Conservation (phyloP, 2,329 filamentous ascomycete species). For the Knufia fluminis region DNA sequence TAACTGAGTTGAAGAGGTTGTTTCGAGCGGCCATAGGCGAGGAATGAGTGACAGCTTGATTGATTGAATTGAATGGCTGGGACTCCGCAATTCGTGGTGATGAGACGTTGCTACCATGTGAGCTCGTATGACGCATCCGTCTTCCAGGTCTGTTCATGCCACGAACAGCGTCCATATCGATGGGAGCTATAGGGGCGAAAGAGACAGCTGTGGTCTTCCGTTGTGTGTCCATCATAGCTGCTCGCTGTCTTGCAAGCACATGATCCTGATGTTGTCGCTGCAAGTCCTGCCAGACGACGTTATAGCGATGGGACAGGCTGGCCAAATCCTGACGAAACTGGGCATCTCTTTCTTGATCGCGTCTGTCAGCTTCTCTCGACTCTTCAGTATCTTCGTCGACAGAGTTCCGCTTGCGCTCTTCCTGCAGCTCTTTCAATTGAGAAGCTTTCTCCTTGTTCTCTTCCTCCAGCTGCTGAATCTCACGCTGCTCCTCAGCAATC, state of each 20-base stretch:
- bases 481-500: conserved; percentile 36
- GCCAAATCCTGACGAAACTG: conserved; percentile 39
- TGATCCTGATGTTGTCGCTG: conserved; percentile 20
- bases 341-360: conserved; percentile 40
- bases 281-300: conserved; percentile 24
- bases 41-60: conserved; percentile 43
- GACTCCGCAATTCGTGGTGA: conserved; percentile 34
- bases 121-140: conserved; percentile 36
- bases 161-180: conserved; percentile 35
- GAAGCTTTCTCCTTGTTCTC: conserved; percentile 52
- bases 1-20: conserved; percentile 51
- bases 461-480: conserved; percentile 51
- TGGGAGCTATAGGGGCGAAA: conserved; percentile 31
- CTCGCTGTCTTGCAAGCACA: conserved; percentile 17
- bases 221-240: conserved; percentile 28
- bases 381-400: conserved; percentile 41
- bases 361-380: conserved; percentile 41
- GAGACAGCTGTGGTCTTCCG: conserved; percentile 31
- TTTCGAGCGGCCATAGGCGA: conserved; percentile 42
- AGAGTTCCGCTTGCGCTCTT: conserved; percentile 44
- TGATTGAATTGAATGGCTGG: conserved; percentile 33
- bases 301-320: conserved; percentile 35
- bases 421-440: conserved; percentile 53
- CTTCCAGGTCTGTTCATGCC: conserved; percentile 32
- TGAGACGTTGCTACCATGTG: conserved; percentile 39